These are phyloP conservation scores for Naganishia vishniacii DNA, from an alignment of 768 basidiomycete genomes.

Conservation along the genomic window DNA sequence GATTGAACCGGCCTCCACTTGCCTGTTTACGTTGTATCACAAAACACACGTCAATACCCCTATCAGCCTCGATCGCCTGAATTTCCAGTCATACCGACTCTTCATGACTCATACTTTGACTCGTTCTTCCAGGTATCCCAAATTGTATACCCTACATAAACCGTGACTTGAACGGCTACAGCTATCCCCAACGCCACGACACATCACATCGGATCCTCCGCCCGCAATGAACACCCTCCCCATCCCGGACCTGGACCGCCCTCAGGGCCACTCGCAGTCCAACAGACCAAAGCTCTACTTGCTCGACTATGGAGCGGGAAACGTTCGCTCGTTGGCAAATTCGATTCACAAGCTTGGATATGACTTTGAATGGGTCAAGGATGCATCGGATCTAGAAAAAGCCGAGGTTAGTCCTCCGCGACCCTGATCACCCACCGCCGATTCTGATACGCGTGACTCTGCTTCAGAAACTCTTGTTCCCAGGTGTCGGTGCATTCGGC, in stretches of 20 bases:
- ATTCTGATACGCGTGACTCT: conserved; percentile 19
- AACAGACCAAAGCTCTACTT: conserved; percentile 60
- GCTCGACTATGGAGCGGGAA: conserved; percentile 95
- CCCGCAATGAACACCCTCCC: conserved; percentile 4
- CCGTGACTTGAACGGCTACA: no score
- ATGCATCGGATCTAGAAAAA: conserved; percentile 71
- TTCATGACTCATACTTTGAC: conserved; percentile 5
- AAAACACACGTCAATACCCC: background rate
- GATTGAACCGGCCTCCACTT: conserved; percentile 7
- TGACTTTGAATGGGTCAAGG: conserved; percentile 79
- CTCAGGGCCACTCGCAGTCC: background rate
- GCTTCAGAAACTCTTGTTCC: conserved; percentile 81
- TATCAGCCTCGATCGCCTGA: background rate
- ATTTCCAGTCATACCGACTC: conserved; percentile 10
- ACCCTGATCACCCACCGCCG: background rate
- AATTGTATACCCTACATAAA: no score
- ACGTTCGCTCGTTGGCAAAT: conserved; percentile 63
- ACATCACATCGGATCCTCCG: background rate
- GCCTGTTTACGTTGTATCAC: background rate
- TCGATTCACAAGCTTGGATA: conserved; percentile 77
- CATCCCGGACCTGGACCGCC: background rate
- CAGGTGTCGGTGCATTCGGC: conserved; percentile 90
- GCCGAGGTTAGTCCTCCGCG: conserved; percentile 68
- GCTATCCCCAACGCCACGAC: no score
- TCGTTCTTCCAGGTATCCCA: background rate